Base-by-base conservation (phyloP, 352 stramenopile genomes). In the Pythium oligandrum region DNA sequence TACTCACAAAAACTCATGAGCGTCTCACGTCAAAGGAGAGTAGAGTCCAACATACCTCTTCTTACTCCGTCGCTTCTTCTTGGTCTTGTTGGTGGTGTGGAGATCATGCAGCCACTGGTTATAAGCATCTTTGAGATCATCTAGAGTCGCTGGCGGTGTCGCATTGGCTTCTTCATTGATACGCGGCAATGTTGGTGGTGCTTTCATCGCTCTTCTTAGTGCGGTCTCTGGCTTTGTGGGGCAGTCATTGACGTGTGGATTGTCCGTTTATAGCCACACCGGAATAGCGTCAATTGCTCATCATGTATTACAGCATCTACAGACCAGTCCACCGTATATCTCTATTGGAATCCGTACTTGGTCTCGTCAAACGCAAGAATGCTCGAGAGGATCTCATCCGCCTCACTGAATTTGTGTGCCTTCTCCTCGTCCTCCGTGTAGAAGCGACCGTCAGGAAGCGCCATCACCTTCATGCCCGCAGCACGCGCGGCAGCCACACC, bases 381-480 rank as follows among this genome's bases (percentile, higher is more conserved):
- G 7, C 73, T 83, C 45, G 73, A 68, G 53, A 93, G 59, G 39
- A 88, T 68, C 52, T 84, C 74, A 53, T 86, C 69, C 7, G 83
- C 83, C 10, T 83, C 56, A 11, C 68, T 57, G 43, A 84, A 93
- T 3, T 86, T 59, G 40, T 65, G 47, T 32, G 57, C 49, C 34
- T 76, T 71, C 50, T 86, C 74, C 0, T 59, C 59, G 12, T 66
- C 55, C 4, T 79, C 70, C 9, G 59, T 65, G 52, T 90, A 80
- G 53, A 89, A 83, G 40, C 83, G 76, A 6, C 76, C 53, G 51
- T 93, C 83, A 0, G 80, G 83, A 37, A 93, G 66, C 32, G 79
- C 80, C 40, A 93, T 74, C 11, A 72, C 80, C 57, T 83, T 69
- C 83, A 91, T 91, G 4, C 53, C 68, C 2, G 83, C 83, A 2